These are phyloP conservation scores for Eimeria necatrix DNA, from an alignment of 169 alveolate species.

Conservation along the genomic window DNA sequence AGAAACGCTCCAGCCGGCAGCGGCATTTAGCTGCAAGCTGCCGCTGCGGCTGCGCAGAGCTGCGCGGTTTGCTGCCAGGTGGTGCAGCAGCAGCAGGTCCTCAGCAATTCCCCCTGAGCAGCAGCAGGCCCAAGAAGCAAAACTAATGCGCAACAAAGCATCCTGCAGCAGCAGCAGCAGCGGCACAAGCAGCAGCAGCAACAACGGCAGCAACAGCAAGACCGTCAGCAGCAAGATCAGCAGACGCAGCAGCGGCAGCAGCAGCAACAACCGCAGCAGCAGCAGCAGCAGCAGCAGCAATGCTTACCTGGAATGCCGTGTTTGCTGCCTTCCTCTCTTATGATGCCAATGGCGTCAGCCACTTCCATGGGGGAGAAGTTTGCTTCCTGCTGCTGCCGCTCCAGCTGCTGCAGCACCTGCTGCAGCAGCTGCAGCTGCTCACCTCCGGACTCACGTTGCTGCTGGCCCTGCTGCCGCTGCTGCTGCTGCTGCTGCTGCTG, in stretches of 20 bases:
- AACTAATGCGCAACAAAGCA: not conserved
- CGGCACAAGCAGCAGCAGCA: not conserved
- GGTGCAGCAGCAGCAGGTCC: constrained; percentile 58
- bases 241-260: not conserved
- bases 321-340: constrained; percentile 7
- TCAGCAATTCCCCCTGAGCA: constrained; percentile 44
- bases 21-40: constrained; percentile 40
- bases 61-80: constrained; percentile 44
- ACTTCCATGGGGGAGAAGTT: not conserved
- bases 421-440: constrained; percentile 6
- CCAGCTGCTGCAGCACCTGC: constrained; percentile 42
- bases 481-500: constrained; percentile 14
- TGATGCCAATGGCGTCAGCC: constrained; percentile 3
- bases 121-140: not conserved
- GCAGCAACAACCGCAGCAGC: constrained; percentile 27
- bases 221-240: not conserved
- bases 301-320: constrained; percentile 21
- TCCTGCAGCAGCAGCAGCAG: not conserved
- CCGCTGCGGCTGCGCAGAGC: constrained; percentile 57
- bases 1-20: constrained; percentile 65
- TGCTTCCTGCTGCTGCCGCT: constrained; percentile 39
- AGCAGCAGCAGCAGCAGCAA: constrained; percentile 53
- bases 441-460: not conserved
- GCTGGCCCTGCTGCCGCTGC: not conserved
- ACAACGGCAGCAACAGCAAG: constrained; percentile 57